A percentile compares a stretch with the other conserved stretches of the same genome.
These are phyloP conservation scores for Macrotyloma uniflorum DNA, from an alignment of 306 rosid genomes.

Conservation along the genomic window DNA sequence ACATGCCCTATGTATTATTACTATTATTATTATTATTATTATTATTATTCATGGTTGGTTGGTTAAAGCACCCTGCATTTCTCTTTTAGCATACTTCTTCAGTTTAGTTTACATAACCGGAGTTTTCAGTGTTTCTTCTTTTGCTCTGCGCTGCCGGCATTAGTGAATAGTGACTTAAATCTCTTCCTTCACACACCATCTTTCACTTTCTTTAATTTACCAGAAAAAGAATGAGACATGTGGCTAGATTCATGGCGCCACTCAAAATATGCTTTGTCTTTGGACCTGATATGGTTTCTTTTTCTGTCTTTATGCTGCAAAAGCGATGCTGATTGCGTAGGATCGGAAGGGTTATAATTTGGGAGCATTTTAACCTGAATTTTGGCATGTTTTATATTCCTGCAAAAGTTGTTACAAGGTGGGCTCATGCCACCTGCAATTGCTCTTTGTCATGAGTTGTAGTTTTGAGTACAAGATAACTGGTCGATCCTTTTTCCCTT, in stretches of 20 bases:
- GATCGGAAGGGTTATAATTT: slow-evolving; percentile 29
- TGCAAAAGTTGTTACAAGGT: slow-evolving; percentile 45
- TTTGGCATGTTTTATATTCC: slow-evolving; percentile 51
- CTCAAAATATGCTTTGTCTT: slow-evolving; percentile 45
- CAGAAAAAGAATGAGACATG: slow-evolving; percentile 31
- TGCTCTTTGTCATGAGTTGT: slow-evolving; percentile 47
- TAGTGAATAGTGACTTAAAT: slow-evolving; percentile 1
- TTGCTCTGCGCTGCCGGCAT: slow-evolving; percentile 6
- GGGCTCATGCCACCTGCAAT: slow-evolving; percentile 55
- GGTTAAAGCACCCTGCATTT: slow-evolving; percentile 48
- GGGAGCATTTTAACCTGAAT: slow-evolving; percentile 35
- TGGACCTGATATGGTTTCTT: slow-evolving; percentile 37
- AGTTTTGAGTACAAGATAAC: slow-evolving; percentile 45
- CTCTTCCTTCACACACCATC: slow-evolving; percentile 1
- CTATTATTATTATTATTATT: not conserved
- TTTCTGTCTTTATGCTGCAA: slow-evolving; percentile 43
- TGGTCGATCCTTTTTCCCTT: slow-evolving; percentile 40
- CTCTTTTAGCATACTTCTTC: slow-evolving; percentile 51
- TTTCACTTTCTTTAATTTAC: slow-evolving; percentile 14
- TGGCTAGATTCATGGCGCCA: slow-evolving; percentile 17
- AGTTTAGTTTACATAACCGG: slow-evolving; percentile 42
- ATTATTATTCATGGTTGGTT: slow-evolving; percentile 55
- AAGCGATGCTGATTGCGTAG: slow-evolving; percentile 41
- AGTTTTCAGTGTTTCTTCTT: slow-evolving; percentile 44
- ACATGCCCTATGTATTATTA: slow-evolving; percentile 59